Base-by-base conservation (phyloP, 345 rosid genomes). In the Pseudoturritis turrita region DNA sequence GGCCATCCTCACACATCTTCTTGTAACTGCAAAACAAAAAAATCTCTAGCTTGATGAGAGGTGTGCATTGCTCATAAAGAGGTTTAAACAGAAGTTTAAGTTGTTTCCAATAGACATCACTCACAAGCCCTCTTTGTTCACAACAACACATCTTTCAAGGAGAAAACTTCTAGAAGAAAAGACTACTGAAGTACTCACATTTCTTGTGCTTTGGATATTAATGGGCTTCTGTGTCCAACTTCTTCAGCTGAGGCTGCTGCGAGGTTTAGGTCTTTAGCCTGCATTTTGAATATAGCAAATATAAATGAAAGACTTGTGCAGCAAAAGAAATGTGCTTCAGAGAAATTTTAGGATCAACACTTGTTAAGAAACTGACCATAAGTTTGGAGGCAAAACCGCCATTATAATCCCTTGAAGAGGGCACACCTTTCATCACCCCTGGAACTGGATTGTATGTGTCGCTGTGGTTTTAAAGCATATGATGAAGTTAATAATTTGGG, bases 361-460 rank as follows among this genome's bases (percentile, higher is more conserved):
- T 35, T 28, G 67, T 4, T 47, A 68, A 44, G 62, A 65, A 31
- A 50, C 78, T 61, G 77, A 90, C 98, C 98, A 94, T 90, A 35
- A 94, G 94, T 74, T 86, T 89, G 46, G 90, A 62, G 58, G 97
- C 76, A 60, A 94, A 94, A 25, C 98, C 98, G 1, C 97, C 95
- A 40, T 28, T 74, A 61, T 94, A 94, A 67, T 91, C 83, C 75
- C 83, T 82, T 39, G 97, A 80, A 81, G 98, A 86, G 0, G 97
- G 98, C 81, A 91, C 95, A 23, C 96, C 91, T 83, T 83, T 78
- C 98, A 91, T 89, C 51, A 91, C 97, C 71, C 98, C 98, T 19
- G 98, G 98, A 81, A 91, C 97, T 68, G 96, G 98, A 71, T 94
- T 94, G 58, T 94, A 91, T 54, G 79, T 65, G 74, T 91, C 98